These are phyloP conservation scores for Halteria grandinella DNA, from an alignment of 73 alveolate species.

Conservation along the genomic window DNA sequence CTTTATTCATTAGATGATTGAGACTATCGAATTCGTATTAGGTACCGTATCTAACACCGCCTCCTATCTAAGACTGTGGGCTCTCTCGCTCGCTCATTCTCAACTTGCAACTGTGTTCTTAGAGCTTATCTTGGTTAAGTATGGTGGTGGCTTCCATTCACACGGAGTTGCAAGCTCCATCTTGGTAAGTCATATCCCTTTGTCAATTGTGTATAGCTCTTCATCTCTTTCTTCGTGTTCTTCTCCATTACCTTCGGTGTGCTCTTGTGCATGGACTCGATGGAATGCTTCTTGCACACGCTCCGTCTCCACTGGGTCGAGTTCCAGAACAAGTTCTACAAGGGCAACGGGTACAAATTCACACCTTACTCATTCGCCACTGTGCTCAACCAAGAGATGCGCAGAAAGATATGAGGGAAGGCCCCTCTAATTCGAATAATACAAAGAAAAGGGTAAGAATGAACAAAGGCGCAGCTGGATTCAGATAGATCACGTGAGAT, in stretches of 20 bases:
- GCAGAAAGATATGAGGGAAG: too few species aligned
- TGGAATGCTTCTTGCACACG: conserved; percentile 96
- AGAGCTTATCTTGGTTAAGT: conserved; percentile 3
- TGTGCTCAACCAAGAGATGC: too few species aligned
- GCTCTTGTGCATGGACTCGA: conserved; percentile 94
- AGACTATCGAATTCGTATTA: conserved; percentile 90
- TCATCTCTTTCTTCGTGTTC: conserved; percentile 56
- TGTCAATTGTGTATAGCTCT: conserved; percentile 63
- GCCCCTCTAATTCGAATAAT: too few species aligned
- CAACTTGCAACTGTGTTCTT: conserved; percentile 90
- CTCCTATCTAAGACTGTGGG: conserved; percentile 95
- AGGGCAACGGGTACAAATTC: conserved; percentile 93
- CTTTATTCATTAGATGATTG: conserved; percentile 82
- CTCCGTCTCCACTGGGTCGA: conserved; percentile 97
- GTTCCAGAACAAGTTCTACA: conserved; percentile 93
- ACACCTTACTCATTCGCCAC: conserved; percentile 64
- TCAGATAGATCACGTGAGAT: too few species aligned
- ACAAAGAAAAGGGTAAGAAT: too few species aligned
- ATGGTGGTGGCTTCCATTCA: background rate
- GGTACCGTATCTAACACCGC: conserved; percentile 94
- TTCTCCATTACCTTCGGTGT: conserved; percentile 81
- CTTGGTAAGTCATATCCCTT: conserved; percentile 60
- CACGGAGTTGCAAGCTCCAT: conserved; percentile 75
- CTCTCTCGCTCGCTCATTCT: conserved; percentile 88
- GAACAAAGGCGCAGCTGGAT: too few species aligned